phyloP scores from a whole-genome alignment of 2,329 filamentous ascomycete species.

The Allantophomopsis cytisporea region DNA sequence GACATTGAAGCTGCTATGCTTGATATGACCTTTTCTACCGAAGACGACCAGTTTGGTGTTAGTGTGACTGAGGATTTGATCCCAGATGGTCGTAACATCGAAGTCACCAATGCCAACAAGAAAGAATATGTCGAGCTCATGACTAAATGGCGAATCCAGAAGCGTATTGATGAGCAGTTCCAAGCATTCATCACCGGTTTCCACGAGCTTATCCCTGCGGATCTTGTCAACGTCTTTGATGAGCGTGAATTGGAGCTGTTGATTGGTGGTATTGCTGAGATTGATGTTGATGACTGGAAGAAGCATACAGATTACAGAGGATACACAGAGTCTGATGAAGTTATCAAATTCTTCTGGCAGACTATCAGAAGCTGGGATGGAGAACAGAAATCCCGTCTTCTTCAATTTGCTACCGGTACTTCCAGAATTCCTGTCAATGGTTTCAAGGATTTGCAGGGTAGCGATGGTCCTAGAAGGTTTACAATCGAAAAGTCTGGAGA shows the following conservation, averaged over 20 bases:
- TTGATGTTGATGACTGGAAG: constrained; percentile 99
- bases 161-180: constrained; percentile 96
- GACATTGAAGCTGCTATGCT: constrained; percentile 86
- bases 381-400: constrained; percentile 88
- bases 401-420: constrained; percentile 96
- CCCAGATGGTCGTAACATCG: constrained; percentile 77
- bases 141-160: constrained; percentile 98
- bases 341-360: constrained; percentile 98
- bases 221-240: constrained; percentile 96
- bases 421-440: constrained; percentile 97
- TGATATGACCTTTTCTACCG: constrained; percentile 91
- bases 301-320: constrained; percentile 99
- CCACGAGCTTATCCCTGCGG: constrained; percentile 91
- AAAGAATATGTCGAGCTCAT: constrained; percentile 97
- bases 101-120: constrained; percentile 98
- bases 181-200: constrained; percentile 95
- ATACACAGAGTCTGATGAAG: constrained; percentile 94
- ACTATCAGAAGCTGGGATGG: constrained; percentile 94
- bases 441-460: constrained; percentile 97
- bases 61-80: constrained; percentile 90
- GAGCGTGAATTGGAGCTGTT: constrained; percentile 92
- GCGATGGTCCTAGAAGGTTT: constrained; percentile 86
- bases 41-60: constrained; percentile 94
- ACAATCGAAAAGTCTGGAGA: constrained; percentile 98
- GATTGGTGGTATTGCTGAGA: constrained; percentile 98